Base-by-base conservation (phyloP, 1,284 basidiomycete genomes). In the Leccinum pachyderme region DNA sequence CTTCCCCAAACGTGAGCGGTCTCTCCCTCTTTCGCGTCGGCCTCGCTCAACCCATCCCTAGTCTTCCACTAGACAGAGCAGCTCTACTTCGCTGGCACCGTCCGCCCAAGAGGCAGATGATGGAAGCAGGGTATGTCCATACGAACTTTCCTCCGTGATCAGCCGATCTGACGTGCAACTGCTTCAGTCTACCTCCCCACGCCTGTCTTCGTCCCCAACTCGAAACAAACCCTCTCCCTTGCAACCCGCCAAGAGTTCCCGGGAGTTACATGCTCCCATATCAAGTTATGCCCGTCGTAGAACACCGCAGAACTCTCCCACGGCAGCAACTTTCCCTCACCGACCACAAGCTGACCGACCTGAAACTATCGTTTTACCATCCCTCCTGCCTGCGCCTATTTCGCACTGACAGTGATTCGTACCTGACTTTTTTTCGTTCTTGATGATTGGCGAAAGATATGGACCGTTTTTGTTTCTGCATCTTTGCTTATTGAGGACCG, bases 281-380 rank as follows among this genome's bases (percentile, higher is more conserved):
- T 91, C 88, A 18, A 80, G 81, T 33, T 91, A 87, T 59, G 83
- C 87, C 43, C 85, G 88, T 57, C 82, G 88, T 56, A 87, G 83
- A 72, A 88, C 86, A 2, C 88, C 89, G 27, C 82, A 83, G 58
- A 77, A 81, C 35, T 89, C 88, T 13, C 87, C 87, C 0, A 85
- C 82, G 15, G 82, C 83, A 0, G 81, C 86, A 12, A 80, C 80
- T 27, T 89, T 86, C 66, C 75, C 78, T 53, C 76, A 74, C 44
- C 57, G 71, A 53, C 59, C 67, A 25, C 61, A 63, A 25, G 13
- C 60, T n/a, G 63, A 68, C 53, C 69, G 72, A 52, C 67, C 73
- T 35, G 65, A 72, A 70, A 76, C 59, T 66, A 80, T 56, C 67
- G 71, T 47, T 61, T 58, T 65, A 49, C 66, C 58, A 41, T 61